Conservation (phyloP, 1,284 basidiomycete species). For the Tilletia setariae region DNA sequence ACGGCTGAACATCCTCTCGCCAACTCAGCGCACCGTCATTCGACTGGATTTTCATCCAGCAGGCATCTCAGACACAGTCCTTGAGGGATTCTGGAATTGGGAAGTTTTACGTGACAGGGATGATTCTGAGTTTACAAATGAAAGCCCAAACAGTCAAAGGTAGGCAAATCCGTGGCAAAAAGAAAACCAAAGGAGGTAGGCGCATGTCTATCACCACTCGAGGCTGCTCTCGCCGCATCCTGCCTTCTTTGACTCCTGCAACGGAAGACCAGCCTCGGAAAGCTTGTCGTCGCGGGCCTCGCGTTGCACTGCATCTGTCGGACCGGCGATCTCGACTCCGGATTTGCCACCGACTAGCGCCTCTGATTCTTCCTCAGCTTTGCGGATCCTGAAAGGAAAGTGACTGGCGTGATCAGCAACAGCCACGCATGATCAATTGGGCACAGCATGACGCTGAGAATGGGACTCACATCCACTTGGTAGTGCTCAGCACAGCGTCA, state of each 20-base stretch:
- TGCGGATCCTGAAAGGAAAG: constrained; percentile 25
- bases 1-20: background rate
- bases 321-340: constrained; percentile 23
- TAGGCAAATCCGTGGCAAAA: background rate
- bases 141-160: background rate
- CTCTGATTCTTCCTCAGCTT: constrained; percentile 43
- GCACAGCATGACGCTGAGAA: constrained; percentile 51
- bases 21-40: no score
- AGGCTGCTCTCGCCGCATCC: constrained; percentile 5
- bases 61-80: no score
- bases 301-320: constrained; percentile 16
- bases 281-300: constrained; percentile 15
- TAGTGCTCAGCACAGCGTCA: constrained; percentile 66
- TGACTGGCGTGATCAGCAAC: no score
- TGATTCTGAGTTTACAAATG: no score
- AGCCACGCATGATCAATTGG: no score
- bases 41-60: no score
- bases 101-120: no score
- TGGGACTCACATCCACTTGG: constrained; percentile 62
- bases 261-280: background rate
- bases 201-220: background rate
- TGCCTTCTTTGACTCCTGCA: background rate
- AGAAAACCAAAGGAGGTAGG: background rate
- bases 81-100: no score
- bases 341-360: constrained; percentile 20